Percentiles rank a stretch among this genome's conserved stretches.
phyloP scores from a whole-genome alignment of 2,329 filamentous ascomycete genomes.

The Colletotrichum abscissum region DNA sequence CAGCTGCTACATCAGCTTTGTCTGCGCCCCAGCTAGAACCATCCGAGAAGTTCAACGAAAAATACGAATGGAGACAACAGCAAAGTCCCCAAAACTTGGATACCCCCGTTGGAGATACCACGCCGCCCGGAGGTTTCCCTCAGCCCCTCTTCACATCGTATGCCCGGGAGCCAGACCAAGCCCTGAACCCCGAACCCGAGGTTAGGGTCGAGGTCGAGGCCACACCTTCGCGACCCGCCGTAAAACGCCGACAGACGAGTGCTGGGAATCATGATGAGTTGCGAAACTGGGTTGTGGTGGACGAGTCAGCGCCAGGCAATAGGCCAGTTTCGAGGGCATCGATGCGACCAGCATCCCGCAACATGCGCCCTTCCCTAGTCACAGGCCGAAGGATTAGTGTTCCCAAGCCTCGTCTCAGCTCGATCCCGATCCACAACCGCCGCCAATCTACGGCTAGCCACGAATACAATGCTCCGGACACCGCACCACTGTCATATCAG shows the following conservation, averaged over 20 bases:
- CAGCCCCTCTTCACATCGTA: conserved; percentile 43
- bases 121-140: conserved; percentile 40
- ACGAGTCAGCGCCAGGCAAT: conserved; percentile 45
- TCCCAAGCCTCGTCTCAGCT: conserved; percentile 50
- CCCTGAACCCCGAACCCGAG: conserved; percentile 43
- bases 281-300: conserved; percentile 79
- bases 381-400: conserved; percentile 58
- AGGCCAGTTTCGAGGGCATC: conserved; percentile 22
- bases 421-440: conserved; percentile 45
- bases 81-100: not conserved
- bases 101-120: conserved; percentile 10
- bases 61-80: not conserved
- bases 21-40: not conserved
- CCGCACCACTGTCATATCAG: conserved; percentile 47
- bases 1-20: not conserved
- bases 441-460: conserved; percentile 43
- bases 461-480: conserved; percentile 40
- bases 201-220: conserved; percentile 48
- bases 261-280: conserved; percentile 64
- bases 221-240: conserved; percentile 57
- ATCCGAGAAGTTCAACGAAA: not conserved
- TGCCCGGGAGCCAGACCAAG: conserved; percentile 40
- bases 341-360: conserved; percentile 35
- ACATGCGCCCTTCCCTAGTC: conserved; percentile 43
- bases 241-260: conserved; percentile 66